Evolutionary conservation across 2,329 filamentous ascomycete genomes (phyloP).

Genomic region (Cladosporium sp.): DNA sequence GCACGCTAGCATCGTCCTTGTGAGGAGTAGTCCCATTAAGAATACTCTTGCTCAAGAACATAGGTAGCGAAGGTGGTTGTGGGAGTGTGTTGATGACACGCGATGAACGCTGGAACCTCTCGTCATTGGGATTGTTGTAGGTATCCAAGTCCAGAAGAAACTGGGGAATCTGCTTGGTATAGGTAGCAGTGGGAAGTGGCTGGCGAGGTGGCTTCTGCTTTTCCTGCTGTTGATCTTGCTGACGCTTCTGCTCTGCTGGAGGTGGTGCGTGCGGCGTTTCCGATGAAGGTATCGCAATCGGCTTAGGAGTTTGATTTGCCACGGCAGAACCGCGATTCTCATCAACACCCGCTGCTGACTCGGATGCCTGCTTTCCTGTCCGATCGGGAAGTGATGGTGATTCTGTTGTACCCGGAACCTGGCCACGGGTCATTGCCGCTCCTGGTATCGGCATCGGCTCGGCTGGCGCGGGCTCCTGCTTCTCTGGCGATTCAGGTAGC

Average conservation of each 20-base stretch:
- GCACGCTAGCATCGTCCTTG: conserved; percentile 96
- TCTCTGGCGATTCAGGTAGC: conserved; percentile 24
- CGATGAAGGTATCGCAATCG: conserved; percentile 12
- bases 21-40: conserved; percentile 86
- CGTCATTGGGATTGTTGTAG: conserved; percentile 60
- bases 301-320: conserved; percentile 25
- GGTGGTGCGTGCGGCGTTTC: conserved; percentile 6
- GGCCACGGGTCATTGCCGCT: conserved; percentile 28
- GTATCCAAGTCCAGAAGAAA: conserved; percentile 84
- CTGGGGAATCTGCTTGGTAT: conserved; percentile 73
- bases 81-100: conserved; percentile 76
- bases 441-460: conserved; percentile 35
- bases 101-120: conserved; percentile 71
- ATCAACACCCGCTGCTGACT: conserved; percentile 22
- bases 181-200: conserved; percentile 55
- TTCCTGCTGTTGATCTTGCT: conserved; percentile 12
- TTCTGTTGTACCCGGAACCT: conserved; percentile 26
- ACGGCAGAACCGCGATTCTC: background rate
- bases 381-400: conserved; percentile 59
- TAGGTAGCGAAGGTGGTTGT: conserved; percentile 78
- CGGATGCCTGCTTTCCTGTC: conserved; percentile 25
- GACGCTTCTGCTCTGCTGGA: conserved; percentile 1
- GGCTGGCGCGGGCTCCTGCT: conserved; percentile 25
- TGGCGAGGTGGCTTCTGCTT: conserved; percentile 24
- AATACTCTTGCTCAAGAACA: conserved; percentile 92